Conservation (phyloP, 805 yeast genomes). For the Candida tibetensis region DNA sequence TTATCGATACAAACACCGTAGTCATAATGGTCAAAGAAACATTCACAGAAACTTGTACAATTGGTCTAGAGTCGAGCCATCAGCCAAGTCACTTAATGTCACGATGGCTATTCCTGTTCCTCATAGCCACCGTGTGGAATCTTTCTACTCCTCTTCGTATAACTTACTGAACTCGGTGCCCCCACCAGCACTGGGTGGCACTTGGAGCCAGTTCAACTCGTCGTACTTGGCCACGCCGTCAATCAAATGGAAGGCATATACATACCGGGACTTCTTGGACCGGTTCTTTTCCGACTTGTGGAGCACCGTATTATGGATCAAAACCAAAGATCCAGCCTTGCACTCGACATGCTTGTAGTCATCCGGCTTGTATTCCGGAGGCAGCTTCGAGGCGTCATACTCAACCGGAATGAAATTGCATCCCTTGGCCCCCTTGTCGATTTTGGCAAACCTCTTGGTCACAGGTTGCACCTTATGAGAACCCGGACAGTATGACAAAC, state of each 20-base stretch:
- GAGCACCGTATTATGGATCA: constrained; percentile 68
- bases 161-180: constrained; percentile 58
- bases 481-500: constrained; percentile 67
- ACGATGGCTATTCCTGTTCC: too few species aligned
- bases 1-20: too few species aligned
- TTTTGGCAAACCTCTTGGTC: constrained; percentile 60
- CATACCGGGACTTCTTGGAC: constrained; percentile 59
- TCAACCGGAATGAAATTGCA: constrained; percentile 51
- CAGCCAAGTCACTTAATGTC: too few species aligned
- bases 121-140: too few species aligned
- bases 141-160: constrained; percentile 20
- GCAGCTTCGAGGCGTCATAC: constrained; percentile 13
- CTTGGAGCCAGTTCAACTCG: constrained; percentile 70
- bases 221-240: constrained; percentile 67
- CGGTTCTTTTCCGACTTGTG: constrained; percentile 67
- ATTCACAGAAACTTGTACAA: too few species aligned
- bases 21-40: too few species aligned
- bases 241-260: constrained; percentile 77
- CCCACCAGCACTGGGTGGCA: constrained; percentile 59
- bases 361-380: constrained; percentile 27
- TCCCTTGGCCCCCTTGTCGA: constrained; percentile 47
- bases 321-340: constrained; percentile 67
- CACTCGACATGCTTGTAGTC: constrained; percentile 56
- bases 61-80: too few species aligned
- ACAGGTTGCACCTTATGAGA: constrained; percentile 60